Evolutionary conservation across 805 yeast genomes (phyloP).

Genomic region (Yarrowia deformans): DNA sequence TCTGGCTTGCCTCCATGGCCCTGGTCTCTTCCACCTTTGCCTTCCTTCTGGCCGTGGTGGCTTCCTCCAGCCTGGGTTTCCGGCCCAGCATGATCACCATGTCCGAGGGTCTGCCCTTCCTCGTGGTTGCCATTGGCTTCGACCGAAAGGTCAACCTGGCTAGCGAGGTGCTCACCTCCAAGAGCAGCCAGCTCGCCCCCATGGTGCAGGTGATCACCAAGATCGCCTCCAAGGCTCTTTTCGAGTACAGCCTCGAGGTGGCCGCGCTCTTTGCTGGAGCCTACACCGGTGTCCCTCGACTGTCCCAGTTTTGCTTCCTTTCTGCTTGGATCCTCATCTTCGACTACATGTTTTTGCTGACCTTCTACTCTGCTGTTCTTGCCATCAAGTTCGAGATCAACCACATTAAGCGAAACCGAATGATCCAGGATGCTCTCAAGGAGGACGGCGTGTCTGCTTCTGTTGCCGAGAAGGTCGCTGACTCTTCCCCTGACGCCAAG

Average conservation of each 20-base stretch:
- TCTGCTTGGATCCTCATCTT: slow-evolving; percentile 71
- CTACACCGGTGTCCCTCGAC: slow-evolving; percentile 70
- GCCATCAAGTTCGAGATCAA: slow-evolving; percentile 88
- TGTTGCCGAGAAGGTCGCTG: slow-evolving; percentile 77
- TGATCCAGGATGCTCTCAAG: slow-evolving; percentile 78
- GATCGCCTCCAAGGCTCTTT: slow-evolving; percentile 61
- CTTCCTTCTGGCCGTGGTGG: slow-evolving; percentile 75
- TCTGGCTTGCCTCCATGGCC: slow-evolving; percentile 86
- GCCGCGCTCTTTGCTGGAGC: slow-evolving; percentile 65
- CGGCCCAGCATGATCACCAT: slow-evolving; percentile 75
- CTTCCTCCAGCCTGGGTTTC: slow-evolving; percentile 63
- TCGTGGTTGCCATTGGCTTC: slow-evolving; percentile 91
- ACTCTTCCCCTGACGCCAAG: slow-evolving; percentile 42
- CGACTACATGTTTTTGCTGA: slow-evolving; percentile 75
- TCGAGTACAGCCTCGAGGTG: slow-evolving; percentile 78
- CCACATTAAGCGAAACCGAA: slow-evolving; percentile 80
- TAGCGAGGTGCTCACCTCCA: slow-evolving; percentile 51
- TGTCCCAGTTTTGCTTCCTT: slow-evolving; percentile 80
- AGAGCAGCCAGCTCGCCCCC: slow-evolving; percentile 48
- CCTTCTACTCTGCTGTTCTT: slow-evolving; percentile 83
- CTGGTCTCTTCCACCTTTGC: slow-evolving; percentile 82
- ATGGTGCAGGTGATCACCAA: slow-evolving; percentile 51
- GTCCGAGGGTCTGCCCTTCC: slow-evolving; percentile 91
- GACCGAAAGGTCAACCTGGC: slow-evolving; percentile 82
- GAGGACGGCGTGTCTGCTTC: slow-evolving; percentile 86